Conservation (phyloP, 768 basidiomycete genomes). For the Phanerochaete carnosa region DNA sequence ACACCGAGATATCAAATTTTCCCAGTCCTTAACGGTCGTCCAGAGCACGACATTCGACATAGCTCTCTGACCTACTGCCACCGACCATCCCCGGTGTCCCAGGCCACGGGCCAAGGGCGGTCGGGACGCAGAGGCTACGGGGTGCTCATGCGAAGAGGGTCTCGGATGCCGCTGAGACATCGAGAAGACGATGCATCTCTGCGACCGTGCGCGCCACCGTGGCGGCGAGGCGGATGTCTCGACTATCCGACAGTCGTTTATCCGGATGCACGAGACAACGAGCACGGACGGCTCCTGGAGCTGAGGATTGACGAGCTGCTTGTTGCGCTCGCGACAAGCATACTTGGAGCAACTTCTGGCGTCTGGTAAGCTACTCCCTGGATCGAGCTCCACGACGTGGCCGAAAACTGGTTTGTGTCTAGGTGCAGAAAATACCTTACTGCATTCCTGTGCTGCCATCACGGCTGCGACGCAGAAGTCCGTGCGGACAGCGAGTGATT, state of each 20-base stretch:
- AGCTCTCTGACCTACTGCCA: no score
- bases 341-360: slow-evolving; percentile 90
- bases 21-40: no score
- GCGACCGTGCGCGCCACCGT: slow-evolving; percentile 94
- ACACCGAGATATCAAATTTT: no score
- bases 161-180: no score
- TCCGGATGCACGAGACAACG: slow-evolving; percentile 91
- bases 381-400: background rate
- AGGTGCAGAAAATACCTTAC: slow-evolving; percentile 97
- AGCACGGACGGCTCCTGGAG: slow-evolving; percentile 80
- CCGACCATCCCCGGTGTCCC: background rate
- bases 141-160: no score
- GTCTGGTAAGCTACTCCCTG: slow-evolving; percentile 69
- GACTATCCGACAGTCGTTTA: slow-evolving; percentile 76
- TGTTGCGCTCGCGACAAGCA: slow-evolving; percentile 84
- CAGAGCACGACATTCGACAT: no score
- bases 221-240: slow-evolving; percentile 91
- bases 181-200: no score
- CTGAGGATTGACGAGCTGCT: slow-evolving; percentile 80
- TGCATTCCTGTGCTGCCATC: slow-evolving; percentile 87
- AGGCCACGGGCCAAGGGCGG: background rate
- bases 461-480: slow-evolving; percentile 92
- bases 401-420: slow-evolving; percentile 1
- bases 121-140: no score
- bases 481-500: slow-evolving; percentile 90